phyloP scores from a whole-genome alignment of 2,329 filamentous ascomycete genomes.

The Pseudopyrenochaeta lycopersici region DNA sequence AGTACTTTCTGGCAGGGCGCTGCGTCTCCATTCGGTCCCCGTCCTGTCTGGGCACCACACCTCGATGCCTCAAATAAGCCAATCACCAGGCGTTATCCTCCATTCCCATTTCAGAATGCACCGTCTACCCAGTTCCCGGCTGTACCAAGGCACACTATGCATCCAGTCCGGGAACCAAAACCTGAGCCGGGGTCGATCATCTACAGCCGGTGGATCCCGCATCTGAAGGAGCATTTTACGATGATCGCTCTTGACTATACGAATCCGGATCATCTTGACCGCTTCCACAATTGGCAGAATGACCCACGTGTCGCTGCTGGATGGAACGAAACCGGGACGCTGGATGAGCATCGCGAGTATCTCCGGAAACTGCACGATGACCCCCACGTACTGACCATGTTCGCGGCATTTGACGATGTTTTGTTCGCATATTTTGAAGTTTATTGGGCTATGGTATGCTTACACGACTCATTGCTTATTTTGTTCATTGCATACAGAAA shows the following conservation, averaged over 20 bases:
- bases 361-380: slow-evolving; percentile 73
- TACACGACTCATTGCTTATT: neutral
- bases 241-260: slow-evolving; percentile 77
- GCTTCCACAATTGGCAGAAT: slow-evolving; percentile 85
- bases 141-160: slow-evolving; percentile 66
- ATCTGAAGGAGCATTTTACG: slow-evolving; percentile 78
- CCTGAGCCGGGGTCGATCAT: slow-evolving; percentile 73
- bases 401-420: slow-evolving; percentile 75
- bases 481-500: neutral
- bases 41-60: slow-evolving; percentile 51
- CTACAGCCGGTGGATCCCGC: slow-evolving; percentile 82
- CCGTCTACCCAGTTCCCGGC: slow-evolving; percentile 59
- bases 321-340: slow-evolving; percentile 80
- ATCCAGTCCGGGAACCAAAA: slow-evolving; percentile 77
- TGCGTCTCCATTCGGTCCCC: slow-evolving; percentile 52
- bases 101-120: slow-evolving; percentile 54
- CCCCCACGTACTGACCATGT: slow-evolving; percentile 73
- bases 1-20: slow-evolving; percentile 59
- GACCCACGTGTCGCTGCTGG: slow-evolving; percentile 81
- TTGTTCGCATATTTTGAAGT: slow-evolving; percentile 82
- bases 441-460: slow-evolving; percentile 74
- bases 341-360: slow-evolving; percentile 78
- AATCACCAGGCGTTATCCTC: slow-evolving; percentile 53
- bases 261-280: slow-evolving; percentile 69
- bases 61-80: slow-evolving; percentile 45